phyloP scores from a whole-genome alignment of 495 filamentous ascomycete species.

The Venustampulla echinocandica region DNA sequence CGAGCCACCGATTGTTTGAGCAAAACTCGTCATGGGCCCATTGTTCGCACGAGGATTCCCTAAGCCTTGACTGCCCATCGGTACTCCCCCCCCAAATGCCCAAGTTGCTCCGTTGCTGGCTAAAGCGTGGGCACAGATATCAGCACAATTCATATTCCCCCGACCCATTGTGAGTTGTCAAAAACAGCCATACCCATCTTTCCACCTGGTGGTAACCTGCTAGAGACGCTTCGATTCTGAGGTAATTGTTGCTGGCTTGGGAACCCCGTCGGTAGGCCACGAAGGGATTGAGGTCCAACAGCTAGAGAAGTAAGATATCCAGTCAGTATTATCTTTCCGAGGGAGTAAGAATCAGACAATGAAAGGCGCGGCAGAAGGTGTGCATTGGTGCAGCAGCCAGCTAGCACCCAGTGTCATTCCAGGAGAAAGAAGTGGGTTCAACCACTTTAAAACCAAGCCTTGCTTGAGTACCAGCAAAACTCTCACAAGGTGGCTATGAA shows the following conservation, averaged over 20 bases:
- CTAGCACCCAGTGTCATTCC: no score
- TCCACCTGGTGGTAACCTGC: conserved; percentile 64
- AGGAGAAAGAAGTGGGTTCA: no score
- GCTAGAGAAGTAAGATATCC: conserved; percentile 31
- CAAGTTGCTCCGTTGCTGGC: conserved; percentile 61
- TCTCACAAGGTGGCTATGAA: no score
- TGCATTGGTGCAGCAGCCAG: no score
- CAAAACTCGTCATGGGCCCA: conserved; percentile 62
- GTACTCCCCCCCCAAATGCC: conserved; percentile 59
- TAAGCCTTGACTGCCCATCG: conserved; percentile 58
- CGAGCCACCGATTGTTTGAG: conserved; percentile 68
- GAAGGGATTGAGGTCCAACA: conserved; percentile 57
- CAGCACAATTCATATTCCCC: conserved; percentile 22
- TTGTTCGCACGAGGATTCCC: conserved; percentile 52
- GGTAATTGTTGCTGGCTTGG: conserved; percentile 55
- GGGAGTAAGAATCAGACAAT: neutral
- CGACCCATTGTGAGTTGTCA: conserved; percentile 5
- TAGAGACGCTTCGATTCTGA: conserved; percentile 56
- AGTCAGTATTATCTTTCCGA: neutral
- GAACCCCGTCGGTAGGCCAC: conserved; percentile 60
- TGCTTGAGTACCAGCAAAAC: no score
- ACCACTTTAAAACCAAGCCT: no score
- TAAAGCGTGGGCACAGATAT: conserved; percentile 27
- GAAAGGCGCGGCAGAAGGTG: neutral
- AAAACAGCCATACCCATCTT: conserved; percentile 53